Conservation (phyloP, 441 rosid genomes). For the Erodium texanum region DNA sequence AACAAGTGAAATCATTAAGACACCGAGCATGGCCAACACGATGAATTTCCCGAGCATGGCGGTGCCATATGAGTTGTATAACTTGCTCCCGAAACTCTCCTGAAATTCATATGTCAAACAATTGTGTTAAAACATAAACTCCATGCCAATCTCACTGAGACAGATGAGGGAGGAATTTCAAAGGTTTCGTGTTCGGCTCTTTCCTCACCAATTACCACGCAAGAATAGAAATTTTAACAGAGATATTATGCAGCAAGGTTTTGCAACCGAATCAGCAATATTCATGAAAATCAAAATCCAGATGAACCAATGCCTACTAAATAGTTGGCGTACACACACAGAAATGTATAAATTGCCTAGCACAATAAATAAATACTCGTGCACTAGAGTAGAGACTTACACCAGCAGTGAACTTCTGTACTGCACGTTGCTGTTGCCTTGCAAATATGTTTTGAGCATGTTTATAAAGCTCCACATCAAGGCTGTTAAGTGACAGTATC, state of each 20-base stretch:
- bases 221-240: neutral
- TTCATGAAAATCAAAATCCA: no score
- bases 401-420: constrained; percentile 22
- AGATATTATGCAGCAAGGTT: no score
- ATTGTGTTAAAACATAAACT: no score
- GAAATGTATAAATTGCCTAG: no score
- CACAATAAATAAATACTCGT: no score
- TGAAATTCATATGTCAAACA: constrained; percentile 22
- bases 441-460: constrained; percentile 63
- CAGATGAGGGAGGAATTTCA: no score
- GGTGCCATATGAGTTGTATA: constrained; percentile 22
- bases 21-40: constrained; percentile 25
- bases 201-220: no score
- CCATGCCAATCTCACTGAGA: no score
- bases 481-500: constrained; percentile 64
- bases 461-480: constrained; percentile 72
- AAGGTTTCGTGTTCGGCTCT: no score
- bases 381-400: constrained; percentile 27
- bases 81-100: constrained; percentile 30
- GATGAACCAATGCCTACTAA: no score
- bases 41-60: constrained; percentile 31
- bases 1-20: constrained; percentile 19
- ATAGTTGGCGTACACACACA: no score
- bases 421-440: constrained; percentile 37
- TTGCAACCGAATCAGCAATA: no score